Evolutionary conservation across 2,329 filamentous ascomycete genomes (phyloP), one percentile per base, ranked within the genome.

Genomic region (Colletotrichum trifolii): DNA sequence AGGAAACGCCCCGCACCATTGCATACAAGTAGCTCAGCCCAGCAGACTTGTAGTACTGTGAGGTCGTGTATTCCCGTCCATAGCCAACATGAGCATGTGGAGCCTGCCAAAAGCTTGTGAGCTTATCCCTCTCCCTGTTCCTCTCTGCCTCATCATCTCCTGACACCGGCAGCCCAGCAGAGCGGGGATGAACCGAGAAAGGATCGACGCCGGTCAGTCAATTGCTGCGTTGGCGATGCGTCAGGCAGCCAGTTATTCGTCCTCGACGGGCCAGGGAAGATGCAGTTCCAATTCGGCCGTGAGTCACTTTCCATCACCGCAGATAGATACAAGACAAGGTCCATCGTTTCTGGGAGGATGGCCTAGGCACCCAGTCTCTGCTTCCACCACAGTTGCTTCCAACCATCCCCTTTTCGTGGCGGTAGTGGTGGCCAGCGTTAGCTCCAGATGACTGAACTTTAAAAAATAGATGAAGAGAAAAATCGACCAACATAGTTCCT

Each of bases 21-120:
- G 55, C 55, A n/a, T n/a, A n/a, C n/a, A n/a, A n/a, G 55, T 58
- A 58, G 55, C 46, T 56, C 42, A 43, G 43, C 35, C 54, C n/a
- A 48, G 52, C 15, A 17, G 17, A 17, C 17, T 17, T 17, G 17
- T 17, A 17, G 17, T 17, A 17, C 17, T 17, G 17, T 17, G 17
- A 17, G 38, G 38, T 40, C 9, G 9, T 40, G 38, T 40, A 25
- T 17, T 17, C 17, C 17, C 17, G 17, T 25, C 25, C 25, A 5
- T 25, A 25, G 25, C 25, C 25, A 13, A 40, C 17, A 38, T 33
- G 42, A 34, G 6, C 33, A 47, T 9, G 3, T 17, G n/a, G 17
- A 15, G 7, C 8, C 8, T 8, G 8, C 13, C 8, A 17, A 50
- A 58, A 58, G 55, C 46, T 50, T 58, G 54, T 50, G 55, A 58